Evolutionary conservation across 2,329 filamentous ascomycete genomes (phyloP).

Genomic region (Epichloe gansuensis): DNA sequence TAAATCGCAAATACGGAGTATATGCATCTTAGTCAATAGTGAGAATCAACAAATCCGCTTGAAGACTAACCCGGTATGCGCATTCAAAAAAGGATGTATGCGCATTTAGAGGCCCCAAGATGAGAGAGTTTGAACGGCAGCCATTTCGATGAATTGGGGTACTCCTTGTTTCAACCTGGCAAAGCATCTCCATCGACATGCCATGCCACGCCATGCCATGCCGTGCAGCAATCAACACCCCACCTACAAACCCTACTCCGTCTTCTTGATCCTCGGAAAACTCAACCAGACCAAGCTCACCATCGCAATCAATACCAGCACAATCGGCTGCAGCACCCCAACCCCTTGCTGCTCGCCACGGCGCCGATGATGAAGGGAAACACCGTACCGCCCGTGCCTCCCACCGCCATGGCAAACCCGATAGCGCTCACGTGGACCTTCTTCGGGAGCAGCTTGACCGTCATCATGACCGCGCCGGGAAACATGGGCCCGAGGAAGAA

Average conservation of each 20-base stretch:
- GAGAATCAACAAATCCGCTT: too few species aligned
- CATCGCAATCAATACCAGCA: constrained; percentile 20
- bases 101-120: too few species aligned
- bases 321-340: constrained; percentile 36
- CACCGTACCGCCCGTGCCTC: constrained; percentile 54
- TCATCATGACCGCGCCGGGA: constrained; percentile 57
- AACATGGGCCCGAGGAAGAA: constrained; percentile 68
- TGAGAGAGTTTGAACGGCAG: too few species aligned
- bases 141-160: too few species aligned
- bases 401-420: constrained; percentile 62
- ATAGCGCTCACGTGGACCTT: constrained; percentile 61
- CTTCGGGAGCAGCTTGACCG: constrained; percentile 57
- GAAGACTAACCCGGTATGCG: too few species aligned
- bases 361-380: constrained; percentile 48
- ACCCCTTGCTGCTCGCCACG: constrained; percentile 42
- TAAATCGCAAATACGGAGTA: too few species aligned
- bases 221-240: too few species aligned
- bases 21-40: too few species aligned
- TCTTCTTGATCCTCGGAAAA: neutral
- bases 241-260: neutral
- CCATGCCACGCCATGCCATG: too few species aligned
- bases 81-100: too few species aligned
- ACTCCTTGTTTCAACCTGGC: too few species aligned
- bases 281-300: neutral
- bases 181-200: too few species aligned